These are phyloP conservation scores for Vitis labrusca DNA, from an alignment of 164 flowering plant species.

Conservation along the genomic window DNA sequence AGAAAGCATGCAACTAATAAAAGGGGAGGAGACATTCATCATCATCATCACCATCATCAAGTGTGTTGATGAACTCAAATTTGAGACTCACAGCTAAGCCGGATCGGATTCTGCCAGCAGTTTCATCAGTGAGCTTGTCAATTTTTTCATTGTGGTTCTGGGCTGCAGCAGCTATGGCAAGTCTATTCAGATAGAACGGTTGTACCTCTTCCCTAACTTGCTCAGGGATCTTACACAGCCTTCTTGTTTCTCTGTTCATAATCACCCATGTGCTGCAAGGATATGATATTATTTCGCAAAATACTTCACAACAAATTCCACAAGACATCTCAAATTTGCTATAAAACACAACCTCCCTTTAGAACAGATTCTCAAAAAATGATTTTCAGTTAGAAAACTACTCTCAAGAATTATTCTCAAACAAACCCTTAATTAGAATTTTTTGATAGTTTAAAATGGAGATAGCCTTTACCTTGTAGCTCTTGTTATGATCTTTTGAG, in stretches of 20 bases:
- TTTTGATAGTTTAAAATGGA: not conserved
- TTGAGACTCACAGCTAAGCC: slow-evolving; percentile 59
- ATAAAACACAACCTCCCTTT: too few species aligned
- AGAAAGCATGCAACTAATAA: too few species aligned
- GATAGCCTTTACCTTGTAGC: slow-evolving; percentile 64
- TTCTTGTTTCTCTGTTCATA: slow-evolving; percentile 74
- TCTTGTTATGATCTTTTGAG: slow-evolving; percentile 60
- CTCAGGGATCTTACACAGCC: slow-evolving; percentile 62
- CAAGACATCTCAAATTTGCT: too few species aligned
- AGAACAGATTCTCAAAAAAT: too few species aligned
- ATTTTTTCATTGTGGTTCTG: slow-evolving; percentile 36
- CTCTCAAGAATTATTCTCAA: too few species aligned
- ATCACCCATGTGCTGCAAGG: slow-evolving; percentile 72
- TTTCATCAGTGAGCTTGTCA: slow-evolving; percentile 52
- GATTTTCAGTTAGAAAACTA: too few species aligned
- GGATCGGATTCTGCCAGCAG: slow-evolving; percentile 37
- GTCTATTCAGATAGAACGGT: slow-evolving; percentile 48
- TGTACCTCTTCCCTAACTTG: slow-evolving; percentile 55
- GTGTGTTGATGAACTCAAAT: too few species aligned
- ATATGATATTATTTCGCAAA: not conserved
- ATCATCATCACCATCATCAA: too few species aligned
- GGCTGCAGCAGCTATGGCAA: slow-evolving; percentile 24
- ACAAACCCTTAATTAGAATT: too few species aligned
- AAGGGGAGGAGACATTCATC: too few species aligned
- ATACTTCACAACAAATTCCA: too few species aligned